Evolutionary conservation across 192 early-diverging fungal species (phyloP).

Genomic region (Phycomyces nitens): DNA sequence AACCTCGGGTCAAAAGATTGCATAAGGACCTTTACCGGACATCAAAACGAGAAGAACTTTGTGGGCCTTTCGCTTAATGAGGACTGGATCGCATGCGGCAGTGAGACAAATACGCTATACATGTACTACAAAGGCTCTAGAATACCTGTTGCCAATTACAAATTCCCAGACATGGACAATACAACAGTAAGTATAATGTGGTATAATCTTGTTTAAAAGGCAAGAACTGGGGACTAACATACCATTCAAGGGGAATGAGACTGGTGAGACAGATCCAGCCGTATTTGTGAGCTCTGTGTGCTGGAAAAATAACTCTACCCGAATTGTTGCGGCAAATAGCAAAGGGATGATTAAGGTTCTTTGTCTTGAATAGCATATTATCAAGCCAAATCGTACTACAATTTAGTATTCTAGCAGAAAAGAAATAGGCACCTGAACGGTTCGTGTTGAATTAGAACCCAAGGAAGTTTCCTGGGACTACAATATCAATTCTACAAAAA

Average conservation of each 20-base stretch:
- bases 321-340: conserved; percentile 83
- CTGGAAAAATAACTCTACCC: conserved; percentile 80
- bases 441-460: no score
- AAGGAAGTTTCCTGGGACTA: no score
- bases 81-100: conserved; percentile 91
- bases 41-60: conserved; percentile 96
- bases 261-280: conserved; percentile 52
- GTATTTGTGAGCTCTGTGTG: conserved; percentile 91
- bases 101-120: conserved; percentile 88
- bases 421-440: background rate
- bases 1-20: conserved; percentile 49
- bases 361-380: conserved; percentile 54
- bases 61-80: conserved; percentile 81
- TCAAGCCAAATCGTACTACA: background rate
- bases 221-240: background rate
- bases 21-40: conserved; percentile 75
- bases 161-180: conserved; percentile 73
- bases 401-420: background rate
- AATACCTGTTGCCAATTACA: conserved; percentile 69
- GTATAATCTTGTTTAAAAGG: conserved; percentile 15
- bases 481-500: no score
- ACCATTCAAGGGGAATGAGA: conserved; percentile 48
- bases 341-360: conserved; percentile 86
- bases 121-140: conserved; percentile 75
- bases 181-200: conserved; percentile 56